Base-by-base conservation (phyloP, 2,329 filamentous ascomycete genomes). In the Scedosporium dehoogii region DNA sequence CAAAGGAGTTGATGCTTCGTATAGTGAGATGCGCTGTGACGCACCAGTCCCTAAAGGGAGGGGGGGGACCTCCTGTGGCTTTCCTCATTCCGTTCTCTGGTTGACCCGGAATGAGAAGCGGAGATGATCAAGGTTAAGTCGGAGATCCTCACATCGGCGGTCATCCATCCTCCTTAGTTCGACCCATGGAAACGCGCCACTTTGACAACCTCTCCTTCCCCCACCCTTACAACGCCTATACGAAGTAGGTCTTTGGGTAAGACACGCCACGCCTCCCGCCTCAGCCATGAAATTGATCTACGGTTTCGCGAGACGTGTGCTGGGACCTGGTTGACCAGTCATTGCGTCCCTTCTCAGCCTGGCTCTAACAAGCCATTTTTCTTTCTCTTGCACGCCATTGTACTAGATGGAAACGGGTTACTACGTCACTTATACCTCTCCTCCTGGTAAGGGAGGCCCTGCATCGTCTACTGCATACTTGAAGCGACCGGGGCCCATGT, bases 391-490 rank as follows among this genome's bases (percentile, higher is more conserved):
- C 51, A 25, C 21, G 51, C 51, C 27, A 56, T 27, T 7, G 12
- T 56, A 1, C 51, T 27, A 51, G 4, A 10, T 38, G 14, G 33
- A 14, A 38, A 38, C 33, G 33, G 44, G 44, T 21, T 48, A 48
- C 44, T 48, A 21, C 44, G 44, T 48, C 53, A 56, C 53, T 27
- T 29, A 21, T 7, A 27, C 51, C 10, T 27, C 27, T 3, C 27
- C 55, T 58, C 55, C 23, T 38, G 9, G 16, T 48, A 21, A 21
- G 44, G 44, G 18, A 48, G 9, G 9, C 44, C 44, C 44, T 48
- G 44, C n/a, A 18, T n/a, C n/a, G n/a, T n/a, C n/a, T n/a, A n/a
- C n/a, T n/a, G 51, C 51, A 55, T 55, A 55, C 51, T 55, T 55
- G 51, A 55, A 29, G 51, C 51, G 51, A 29, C 51, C 51, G 21